A percentile compares a stretch with the other conserved stretches of the same genome.
Evolutionary conservation across 2,329 filamentous ascomycete species (phyloP).

Genomic region (Talaromyces atroroseus): DNA sequence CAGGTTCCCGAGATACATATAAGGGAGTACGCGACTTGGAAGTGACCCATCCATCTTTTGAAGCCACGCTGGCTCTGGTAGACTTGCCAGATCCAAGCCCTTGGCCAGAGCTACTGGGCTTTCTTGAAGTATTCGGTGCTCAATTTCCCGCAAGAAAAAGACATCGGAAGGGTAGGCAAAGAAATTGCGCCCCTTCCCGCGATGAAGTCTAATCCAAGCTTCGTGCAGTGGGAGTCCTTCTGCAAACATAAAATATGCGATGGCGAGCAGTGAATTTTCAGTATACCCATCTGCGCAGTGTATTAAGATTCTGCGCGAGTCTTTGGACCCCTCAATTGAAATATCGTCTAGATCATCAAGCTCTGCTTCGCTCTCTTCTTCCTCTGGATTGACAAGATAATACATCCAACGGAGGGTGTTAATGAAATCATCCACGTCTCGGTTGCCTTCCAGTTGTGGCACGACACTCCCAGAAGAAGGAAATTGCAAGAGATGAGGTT

Average conservation of each 20-base stretch:
- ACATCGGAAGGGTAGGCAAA: slow-evolving; percentile 94
- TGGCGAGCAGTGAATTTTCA: slow-evolving; percentile 79
- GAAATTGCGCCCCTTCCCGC: slow-evolving; percentile 78
- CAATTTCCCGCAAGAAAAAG: slow-evolving; percentile 68
- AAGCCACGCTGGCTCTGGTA: slow-evolving; percentile 68
- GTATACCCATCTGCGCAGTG: slow-evolving; percentile 97
- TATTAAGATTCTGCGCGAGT: slow-evolving; percentile 68
- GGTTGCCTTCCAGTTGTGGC: slow-evolving; percentile 74
- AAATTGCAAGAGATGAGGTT: slow-evolving; percentile 62
- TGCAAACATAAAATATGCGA: slow-evolving; percentile 91
- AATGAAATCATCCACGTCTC: slow-evolving; percentile 76
- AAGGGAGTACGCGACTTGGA: slow-evolving; percentile 80
- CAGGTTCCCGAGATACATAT: slow-evolving; percentile 94
- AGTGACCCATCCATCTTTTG: slow-evolving; percentile 80
- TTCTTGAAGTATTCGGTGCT: slow-evolving; percentile 64
- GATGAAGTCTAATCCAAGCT: slow-evolving; percentile 83
- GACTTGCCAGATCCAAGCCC: slow-evolving; percentile 19
- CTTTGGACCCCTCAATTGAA: slow-evolving; percentile 43
- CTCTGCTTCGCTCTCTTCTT: slow-evolving; percentile 29
- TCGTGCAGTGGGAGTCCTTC: slow-evolving; percentile 74
- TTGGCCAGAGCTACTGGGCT: slow-evolving; percentile 26
- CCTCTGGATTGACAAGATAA: slow-evolving; percentile 64
- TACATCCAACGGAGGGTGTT: slow-evolving; percentile 89
- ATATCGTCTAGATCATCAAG: slow-evolving; percentile 53
- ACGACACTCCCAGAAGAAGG: slow-evolving; percentile 91